Evolutionary conservation across 192 early-diverging fungal species (phyloP).

Genomic region (Rhizoclosmatium globosum): DNA sequence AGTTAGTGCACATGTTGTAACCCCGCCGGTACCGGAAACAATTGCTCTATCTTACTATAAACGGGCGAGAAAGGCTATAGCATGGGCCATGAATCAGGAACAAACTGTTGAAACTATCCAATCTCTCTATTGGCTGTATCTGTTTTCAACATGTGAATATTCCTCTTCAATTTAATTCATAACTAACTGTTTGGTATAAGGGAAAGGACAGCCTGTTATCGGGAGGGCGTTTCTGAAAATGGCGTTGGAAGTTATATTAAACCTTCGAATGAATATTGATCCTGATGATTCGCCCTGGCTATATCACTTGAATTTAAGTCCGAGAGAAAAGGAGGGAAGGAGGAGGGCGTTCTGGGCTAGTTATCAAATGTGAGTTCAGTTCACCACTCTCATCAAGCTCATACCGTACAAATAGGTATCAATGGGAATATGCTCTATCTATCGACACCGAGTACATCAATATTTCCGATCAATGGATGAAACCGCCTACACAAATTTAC

Average conservation of each 20-base stretch:
- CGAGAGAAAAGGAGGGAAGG: constrained; percentile 4
- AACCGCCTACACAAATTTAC: no score
- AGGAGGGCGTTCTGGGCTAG: background rate
- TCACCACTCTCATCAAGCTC: no score
- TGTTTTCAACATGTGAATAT: background rate
- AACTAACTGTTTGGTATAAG: background rate
- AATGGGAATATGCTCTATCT: no score
- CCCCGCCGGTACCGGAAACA: background rate
- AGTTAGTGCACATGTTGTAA: background rate
- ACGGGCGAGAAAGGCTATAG: background rate
- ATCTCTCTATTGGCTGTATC: background rate
- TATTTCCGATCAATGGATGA: no score
- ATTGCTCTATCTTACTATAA: background rate
- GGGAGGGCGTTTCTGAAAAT: background rate
- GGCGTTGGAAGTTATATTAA: background rate
- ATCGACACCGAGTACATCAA: no score
- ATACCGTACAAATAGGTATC: no score
- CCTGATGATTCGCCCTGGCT: constrained; percentile 20
- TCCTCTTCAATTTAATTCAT: background rate
- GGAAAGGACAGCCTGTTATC: background rate
- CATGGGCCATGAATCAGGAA: background rate
- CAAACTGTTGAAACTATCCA: background rate
- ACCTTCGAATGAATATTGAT: constrained; percentile 6
- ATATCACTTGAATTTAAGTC: background rate
- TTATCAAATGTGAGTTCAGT: background rate